These are phyloP conservation scores for Mrakia gelida DNA, from an alignment of 768 basidiomycete species.

Conservation along the genomic window DNA sequence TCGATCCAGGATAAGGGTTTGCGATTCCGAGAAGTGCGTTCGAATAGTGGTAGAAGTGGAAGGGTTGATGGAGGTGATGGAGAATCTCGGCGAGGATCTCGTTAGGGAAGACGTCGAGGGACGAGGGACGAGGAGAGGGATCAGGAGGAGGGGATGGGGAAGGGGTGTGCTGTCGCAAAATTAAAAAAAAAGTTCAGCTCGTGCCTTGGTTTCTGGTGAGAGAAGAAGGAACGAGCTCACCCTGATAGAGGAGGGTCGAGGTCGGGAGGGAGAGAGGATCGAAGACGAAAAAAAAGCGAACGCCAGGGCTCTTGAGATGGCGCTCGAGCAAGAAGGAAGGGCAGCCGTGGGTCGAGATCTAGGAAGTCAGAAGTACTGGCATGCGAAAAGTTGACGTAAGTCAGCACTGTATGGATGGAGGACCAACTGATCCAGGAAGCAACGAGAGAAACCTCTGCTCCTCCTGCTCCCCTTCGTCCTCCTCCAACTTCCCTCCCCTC, in stretches of 20 bases:
- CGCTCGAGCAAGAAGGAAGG: too few species aligned
- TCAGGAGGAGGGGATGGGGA: too few species aligned
- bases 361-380: too few species aligned
- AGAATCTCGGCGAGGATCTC: neutral
- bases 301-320: neutral
- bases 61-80: neutral
- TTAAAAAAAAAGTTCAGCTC: too few species aligned
- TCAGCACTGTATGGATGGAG: neutral
- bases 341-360: too few species aligned
- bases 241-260: neutral
- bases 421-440: too few species aligned
- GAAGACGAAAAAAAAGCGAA: neutral
- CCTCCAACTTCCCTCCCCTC: neutral
- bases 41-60: slow-evolving; percentile 3
- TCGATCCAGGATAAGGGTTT: neutral
- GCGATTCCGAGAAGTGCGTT: neutral
- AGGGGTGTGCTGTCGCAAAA: too few species aligned
- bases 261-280: neutral
- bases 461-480: neutral
- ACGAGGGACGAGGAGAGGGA: neutral
- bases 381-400: too few species aligned
- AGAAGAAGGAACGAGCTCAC: neutral
- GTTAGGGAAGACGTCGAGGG: neutral
- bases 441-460: neutral
- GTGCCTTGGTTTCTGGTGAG: too few species aligned